Percentiles rank a stretch among this genome's conserved stretches.
phyloP scores from a whole-genome alignment of 306 rosid genomes.

The Pyrus bretschneideri region DNA sequence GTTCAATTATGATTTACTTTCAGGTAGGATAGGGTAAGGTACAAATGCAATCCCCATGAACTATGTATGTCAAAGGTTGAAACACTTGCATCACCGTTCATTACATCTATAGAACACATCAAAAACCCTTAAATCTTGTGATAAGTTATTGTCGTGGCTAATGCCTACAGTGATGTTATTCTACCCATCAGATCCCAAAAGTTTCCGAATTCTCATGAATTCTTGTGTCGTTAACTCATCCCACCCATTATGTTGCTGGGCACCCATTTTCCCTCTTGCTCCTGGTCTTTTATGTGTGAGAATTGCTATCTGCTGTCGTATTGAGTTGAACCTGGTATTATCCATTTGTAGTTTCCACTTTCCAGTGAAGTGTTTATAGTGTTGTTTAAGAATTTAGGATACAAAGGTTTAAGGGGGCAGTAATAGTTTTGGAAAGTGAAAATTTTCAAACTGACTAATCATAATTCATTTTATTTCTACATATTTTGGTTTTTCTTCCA shows the following conservation, averaged over 20 bases:
- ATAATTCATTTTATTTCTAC: neutral
- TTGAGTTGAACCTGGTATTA: neutral
- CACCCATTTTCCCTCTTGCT: neutral
- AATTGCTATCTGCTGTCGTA: neutral
- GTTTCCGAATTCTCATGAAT: neutral
- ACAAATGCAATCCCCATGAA: too few relatives aligned
- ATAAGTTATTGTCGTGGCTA: neutral
- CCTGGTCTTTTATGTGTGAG: neutral
- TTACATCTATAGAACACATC: neutral
- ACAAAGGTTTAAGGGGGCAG: neutral
- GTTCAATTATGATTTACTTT: too few relatives aligned
- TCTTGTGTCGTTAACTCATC: neutral
- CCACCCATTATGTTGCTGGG: neutral
- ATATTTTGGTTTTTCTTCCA: conserved; percentile 21
- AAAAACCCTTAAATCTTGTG: neutral
- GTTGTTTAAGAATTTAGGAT: neutral
- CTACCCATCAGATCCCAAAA: neutral
- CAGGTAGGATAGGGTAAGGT: neutral
- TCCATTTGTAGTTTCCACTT: neutral
- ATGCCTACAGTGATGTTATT: neutral
- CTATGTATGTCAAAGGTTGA: neutral
- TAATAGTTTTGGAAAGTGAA: neutral
- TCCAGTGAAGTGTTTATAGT: neutral
- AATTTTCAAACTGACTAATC: neutral
- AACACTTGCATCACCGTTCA: neutral